These are phyloP conservation scores for Bryopsis sp. DNA, from an alignment of 139 green algal species.

Conservation along the genomic window DNA sequence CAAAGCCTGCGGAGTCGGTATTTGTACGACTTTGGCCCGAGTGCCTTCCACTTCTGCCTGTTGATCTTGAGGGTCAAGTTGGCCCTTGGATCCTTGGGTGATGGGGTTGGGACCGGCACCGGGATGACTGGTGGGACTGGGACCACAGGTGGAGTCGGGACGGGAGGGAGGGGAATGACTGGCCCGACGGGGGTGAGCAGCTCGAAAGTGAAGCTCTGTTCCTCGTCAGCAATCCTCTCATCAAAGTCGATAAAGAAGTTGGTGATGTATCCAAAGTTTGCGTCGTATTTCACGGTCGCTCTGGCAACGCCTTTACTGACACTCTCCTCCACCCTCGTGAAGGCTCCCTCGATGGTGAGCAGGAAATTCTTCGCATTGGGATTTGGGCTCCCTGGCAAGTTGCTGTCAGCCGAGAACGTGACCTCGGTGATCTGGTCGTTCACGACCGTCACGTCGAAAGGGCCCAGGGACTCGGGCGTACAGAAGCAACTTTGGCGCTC, in stretches of 20 bases:
- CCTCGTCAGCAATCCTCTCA: constrained; percentile 4
- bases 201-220: too few relatives aligned
- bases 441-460: not conserved
- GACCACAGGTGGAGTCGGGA: too few relatives aligned
- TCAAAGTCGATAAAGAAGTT: not conserved
- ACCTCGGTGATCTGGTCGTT: not conserved
- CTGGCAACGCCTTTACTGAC: not conserved
- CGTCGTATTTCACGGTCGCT: not conserved
- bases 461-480: not conserved
- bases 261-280: not conserved
- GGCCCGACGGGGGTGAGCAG: too few relatives aligned
- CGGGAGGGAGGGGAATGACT: too few relatives aligned
- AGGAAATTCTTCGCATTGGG: too few relatives aligned
- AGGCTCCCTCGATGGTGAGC: not conserved
- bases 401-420: not conserved
- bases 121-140: too few relatives aligned
- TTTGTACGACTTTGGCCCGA: not conserved
- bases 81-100: too few relatives aligned
- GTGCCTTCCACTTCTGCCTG: too few relatives aligned
- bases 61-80: too few relatives aligned
- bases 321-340: not conserved
- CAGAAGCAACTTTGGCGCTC: not conserved
- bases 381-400: not conserved
- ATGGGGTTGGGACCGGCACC: too few relatives aligned
- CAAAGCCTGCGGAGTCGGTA: not conserved